phyloP scores from a whole-genome alignment of 2,329 filamentous ascomycete genomes.

The Phyllosticta capitalensis region DNA sequence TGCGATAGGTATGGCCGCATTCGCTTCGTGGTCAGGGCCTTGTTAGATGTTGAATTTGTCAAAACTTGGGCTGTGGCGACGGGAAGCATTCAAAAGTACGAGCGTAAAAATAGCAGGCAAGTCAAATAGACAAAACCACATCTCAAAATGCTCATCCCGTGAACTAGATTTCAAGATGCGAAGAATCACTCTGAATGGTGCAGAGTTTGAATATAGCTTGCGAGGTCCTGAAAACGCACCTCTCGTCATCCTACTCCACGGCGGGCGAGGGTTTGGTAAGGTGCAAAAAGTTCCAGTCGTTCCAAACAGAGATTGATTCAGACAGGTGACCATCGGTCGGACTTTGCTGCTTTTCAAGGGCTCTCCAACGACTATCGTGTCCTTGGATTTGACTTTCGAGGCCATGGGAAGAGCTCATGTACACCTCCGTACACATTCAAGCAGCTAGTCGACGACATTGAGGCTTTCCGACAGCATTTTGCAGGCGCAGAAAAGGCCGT shows the following conservation, averaged over 20 bases:
- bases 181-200: slow-evolving; percentile 19
- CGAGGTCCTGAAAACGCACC: slow-evolving; percentile 22
- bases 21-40: not conserved
- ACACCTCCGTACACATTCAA: slow-evolving; percentile 19
- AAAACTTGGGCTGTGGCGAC: not conserved
- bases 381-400: slow-evolving; percentile 30
- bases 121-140: not conserved
- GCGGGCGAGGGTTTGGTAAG: slow-evolving; percentile 28
- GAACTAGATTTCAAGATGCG: not conserved
- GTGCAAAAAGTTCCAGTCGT: not conserved
- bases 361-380: slow-evolving; percentile 22
- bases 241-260: slow-evolving; percentile 30
- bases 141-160: not conserved
- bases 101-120: not conserved
- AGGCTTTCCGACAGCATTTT: slow-evolving; percentile 22
- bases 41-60: not conserved
- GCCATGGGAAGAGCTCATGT: slow-evolving; percentile 27
- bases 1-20: not conserved
- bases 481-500: slow-evolving; percentile 18
- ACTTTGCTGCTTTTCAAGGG: slow-evolving; percentile 25
- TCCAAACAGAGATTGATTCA: not conserved
- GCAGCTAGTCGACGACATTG: slow-evolving; percentile 32
- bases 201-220: slow-evolving; percentile 25
- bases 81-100: not conserved
- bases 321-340: slow-evolving; percentile 26